A percentile compares a stretch with the other conserved stretches of the same genome.
These are phyloP conservation scores for Paxillus ammoniavirescens DNA, from an alignment of 768 basidiomycete species.

Conservation along the genomic window DNA sequence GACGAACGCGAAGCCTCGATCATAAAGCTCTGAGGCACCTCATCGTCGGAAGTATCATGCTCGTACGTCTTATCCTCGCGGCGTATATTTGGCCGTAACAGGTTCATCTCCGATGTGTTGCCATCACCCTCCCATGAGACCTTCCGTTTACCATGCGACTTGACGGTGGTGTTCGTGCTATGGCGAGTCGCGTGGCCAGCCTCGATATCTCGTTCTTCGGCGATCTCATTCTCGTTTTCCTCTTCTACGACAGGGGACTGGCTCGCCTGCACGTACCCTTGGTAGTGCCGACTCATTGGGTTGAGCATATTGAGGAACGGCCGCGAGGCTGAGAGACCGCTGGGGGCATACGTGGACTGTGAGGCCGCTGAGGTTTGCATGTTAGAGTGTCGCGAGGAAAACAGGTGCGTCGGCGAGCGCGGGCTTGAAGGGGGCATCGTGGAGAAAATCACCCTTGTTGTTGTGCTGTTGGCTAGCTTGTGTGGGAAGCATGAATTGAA, in stretches of 20 bases:
- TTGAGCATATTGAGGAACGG: slow-evolving; percentile 84
- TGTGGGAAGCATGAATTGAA: neutral
- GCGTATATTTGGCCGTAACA: slow-evolving; percentile 70
- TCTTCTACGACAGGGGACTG: slow-evolving; percentile 78
- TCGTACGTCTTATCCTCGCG: slow-evolving; percentile 59
- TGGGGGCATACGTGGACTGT: slow-evolving; percentile 28
- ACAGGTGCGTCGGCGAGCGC: slow-evolving; percentile 19
- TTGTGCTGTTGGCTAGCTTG: neutral
- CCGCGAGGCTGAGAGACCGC: slow-evolving; percentile 53
- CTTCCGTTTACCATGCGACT: slow-evolving; percentile 47
- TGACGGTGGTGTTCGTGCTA: slow-evolving; percentile 29
- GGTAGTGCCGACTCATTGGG: slow-evolving; percentile 70
- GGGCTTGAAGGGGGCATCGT: slow-evolving; percentile 15
- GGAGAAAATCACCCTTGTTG: neutral
- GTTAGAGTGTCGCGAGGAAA: slow-evolving; percentile 17
- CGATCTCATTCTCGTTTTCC: slow-evolving; percentile 43
- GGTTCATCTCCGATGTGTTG: slow-evolving; percentile 52
- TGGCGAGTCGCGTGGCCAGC: slow-evolving; percentile 48
- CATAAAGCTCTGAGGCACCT: slow-evolving; percentile 84
- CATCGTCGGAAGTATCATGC: slow-evolving; percentile 72
- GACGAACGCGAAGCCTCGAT: slow-evolving; percentile 59
- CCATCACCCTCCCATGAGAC: slow-evolving; percentile 59
- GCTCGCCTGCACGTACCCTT: slow-evolving; percentile 73
- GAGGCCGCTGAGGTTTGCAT: slow-evolving; percentile 15
- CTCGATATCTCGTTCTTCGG: slow-evolving; percentile 57